phyloP scores from a whole-genome alignment of 2,329 filamentous ascomycete genomes.

The Fragosphaeria purpurea region DNA sequence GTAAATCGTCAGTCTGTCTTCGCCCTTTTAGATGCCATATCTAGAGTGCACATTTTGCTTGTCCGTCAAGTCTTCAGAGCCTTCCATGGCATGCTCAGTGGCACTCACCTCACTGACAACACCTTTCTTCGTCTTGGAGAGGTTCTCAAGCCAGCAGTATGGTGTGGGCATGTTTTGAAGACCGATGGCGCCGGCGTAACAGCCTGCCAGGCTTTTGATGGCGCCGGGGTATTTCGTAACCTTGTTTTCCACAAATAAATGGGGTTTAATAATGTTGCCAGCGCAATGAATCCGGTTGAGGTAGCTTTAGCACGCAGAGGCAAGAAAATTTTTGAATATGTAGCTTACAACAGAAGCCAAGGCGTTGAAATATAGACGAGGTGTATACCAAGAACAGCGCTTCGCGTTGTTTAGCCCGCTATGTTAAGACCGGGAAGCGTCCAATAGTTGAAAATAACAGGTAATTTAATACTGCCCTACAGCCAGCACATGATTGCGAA shows the following conservation, averaged over 20 bases:
- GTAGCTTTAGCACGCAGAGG: neutral
- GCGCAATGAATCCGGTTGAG: slow-evolving; percentile 4
- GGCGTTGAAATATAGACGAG: slow-evolving; percentile 15
- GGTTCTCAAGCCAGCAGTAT: slow-evolving; percentile 9
- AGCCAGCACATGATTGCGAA: slow-evolving; percentile 44
- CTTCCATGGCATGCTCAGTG: slow-evolving; percentile 9
- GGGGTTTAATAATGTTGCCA: slow-evolving; percentile 12
- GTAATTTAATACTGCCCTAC: slow-evolving; percentile 37
- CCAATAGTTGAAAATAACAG: slow-evolving; percentile 38
- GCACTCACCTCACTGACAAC: neutral
- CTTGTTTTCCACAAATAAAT: slow-evolving; percentile 11
- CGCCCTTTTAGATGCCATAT: slow-evolving; percentile 6
- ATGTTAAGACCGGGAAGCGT: slow-evolving; percentile 36
- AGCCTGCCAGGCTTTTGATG: slow-evolving; percentile 10
- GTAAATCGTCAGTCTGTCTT: too few relatives aligned
- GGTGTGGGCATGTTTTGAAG: slow-evolving; percentile 10
- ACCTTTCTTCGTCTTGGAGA: slow-evolving; percentile 6
- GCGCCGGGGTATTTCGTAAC: slow-evolving; percentile 10
- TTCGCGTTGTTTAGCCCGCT: slow-evolving; percentile 42
- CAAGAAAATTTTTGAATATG: neutral
- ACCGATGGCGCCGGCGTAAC: slow-evolving; percentile 10
- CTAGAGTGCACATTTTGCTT: slow-evolving; percentile 13
- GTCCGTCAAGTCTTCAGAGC: slow-evolving; percentile 12
- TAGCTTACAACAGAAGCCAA: too few relatives aligned
- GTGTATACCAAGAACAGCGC: slow-evolving; percentile 37